A percentile compares a stretch with the other conserved stretches of the same genome.
phyloP scores from a whole-genome alignment of 1,284 basidiomycete genomes.

The Earliella scabrosa region DNA sequence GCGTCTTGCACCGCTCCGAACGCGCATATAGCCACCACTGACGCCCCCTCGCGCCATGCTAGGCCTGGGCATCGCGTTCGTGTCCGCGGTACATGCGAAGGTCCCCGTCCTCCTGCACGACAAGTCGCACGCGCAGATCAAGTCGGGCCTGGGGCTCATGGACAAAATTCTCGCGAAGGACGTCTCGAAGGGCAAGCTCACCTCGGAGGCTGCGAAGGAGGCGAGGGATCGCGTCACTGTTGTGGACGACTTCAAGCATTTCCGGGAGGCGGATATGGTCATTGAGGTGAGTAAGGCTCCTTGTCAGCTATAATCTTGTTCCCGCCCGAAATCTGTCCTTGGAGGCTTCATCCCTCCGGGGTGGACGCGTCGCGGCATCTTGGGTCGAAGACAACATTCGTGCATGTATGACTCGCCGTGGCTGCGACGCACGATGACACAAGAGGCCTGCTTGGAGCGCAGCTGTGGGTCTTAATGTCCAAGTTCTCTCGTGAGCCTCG shows the following conservation, averaged over 20 bases:
- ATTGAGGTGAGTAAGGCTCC: conserved; percentile 67
- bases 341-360: no score
- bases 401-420: no score
- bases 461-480: no score
- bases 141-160: conserved; percentile 73
- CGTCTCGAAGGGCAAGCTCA: conserved; percentile 83
- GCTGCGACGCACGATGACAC: no score
- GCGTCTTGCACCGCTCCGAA: conserved; percentile 9
- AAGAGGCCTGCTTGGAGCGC: no score
- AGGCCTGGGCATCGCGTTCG: conserved; percentile 84
- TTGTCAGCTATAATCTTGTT: no score
- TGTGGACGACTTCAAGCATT: conserved; percentile 50
- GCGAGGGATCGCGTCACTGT: conserved; percentile 68
- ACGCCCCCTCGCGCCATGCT: neutral
- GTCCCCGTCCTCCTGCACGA: conserved; percentile 81
- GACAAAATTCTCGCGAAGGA: conserved; percentile 89
- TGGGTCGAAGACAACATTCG: no score
- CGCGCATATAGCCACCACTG: neutral
- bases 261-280: conserved; percentile 86
- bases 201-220: conserved; percentile 73
- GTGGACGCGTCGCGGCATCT: no score
- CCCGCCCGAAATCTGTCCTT: no score
- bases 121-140: conserved; percentile 58
- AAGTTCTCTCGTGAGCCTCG: no score
- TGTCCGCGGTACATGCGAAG: conserved; percentile 80